Percentiles rank a stretch among this genome's conserved stretches.
Evolutionary conservation across 495 filamentous ascomycete species (phyloP).

Genomic region (Hypoxylon fuscum): DNA sequence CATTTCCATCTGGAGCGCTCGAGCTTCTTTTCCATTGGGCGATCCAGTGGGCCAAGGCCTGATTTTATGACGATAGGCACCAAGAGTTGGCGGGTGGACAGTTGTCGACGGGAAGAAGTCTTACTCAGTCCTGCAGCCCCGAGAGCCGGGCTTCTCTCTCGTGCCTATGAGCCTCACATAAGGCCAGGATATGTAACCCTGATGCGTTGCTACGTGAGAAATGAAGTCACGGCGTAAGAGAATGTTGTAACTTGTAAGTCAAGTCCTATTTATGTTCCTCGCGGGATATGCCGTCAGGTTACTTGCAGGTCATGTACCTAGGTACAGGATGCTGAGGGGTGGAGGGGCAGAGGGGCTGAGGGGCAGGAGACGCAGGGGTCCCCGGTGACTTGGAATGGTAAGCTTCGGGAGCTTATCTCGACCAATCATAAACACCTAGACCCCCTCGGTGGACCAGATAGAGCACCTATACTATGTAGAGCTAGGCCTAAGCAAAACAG

Average conservation of each 20-base stretch:
- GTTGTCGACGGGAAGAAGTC: slow-evolving; percentile 7
- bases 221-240: no score
- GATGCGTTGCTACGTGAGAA: no score
- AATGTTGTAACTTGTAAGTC: no score
- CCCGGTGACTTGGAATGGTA: background rate
- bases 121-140: slow-evolving; percentile 23
- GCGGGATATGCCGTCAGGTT: no score
- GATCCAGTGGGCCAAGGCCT: slow-evolving; percentile 6
- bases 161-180: slow-evolving; percentile 25
- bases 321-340: no score
- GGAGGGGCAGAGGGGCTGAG: no score
- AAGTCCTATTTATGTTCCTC: no score
- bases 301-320: no score
- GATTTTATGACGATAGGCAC: slow-evolving; percentile 3
- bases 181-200: slow-evolving; percentile 7
- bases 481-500: no score
- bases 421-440: slow-evolving; percentile 25
- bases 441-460: no score
- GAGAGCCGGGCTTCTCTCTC: no score
- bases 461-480: no score
- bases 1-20: background rate
- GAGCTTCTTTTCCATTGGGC: background rate
- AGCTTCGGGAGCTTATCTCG: slow-evolving; percentile 14
- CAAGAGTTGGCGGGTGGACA: slow-evolving; percentile 1
- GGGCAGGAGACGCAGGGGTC: background rate